A percentile compares a stretch with the other conserved stretches of the same genome.
Evolutionary conservation across 495 filamentous ascomycete species (phyloP).

Genomic region (Barbatosphaeria neglecta): DNA sequence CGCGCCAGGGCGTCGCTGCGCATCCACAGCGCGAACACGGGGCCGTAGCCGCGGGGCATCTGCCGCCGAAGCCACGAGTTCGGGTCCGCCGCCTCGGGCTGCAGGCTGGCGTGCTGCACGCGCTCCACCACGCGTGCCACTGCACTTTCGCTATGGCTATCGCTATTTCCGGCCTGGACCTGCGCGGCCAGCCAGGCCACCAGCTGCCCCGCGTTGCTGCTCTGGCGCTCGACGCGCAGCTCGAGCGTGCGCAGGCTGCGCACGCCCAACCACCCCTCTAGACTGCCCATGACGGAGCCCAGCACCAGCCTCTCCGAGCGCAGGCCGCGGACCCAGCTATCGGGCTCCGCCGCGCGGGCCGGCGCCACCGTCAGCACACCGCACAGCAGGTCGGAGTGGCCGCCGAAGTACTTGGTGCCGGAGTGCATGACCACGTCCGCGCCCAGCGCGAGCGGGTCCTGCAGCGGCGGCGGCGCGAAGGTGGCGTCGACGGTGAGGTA

Average conservation of each 20-base stretch:
- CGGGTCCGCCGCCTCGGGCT: conserved; percentile 45
- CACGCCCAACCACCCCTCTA: conserved; percentile 89
- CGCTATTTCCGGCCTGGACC: conserved; percentile 22
- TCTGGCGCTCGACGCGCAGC: conserved; percentile 66
- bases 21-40: conserved; percentile 72
- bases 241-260: conserved; percentile 78
- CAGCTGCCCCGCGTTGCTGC: conserved; percentile 50
- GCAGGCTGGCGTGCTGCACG: conserved; percentile 67
- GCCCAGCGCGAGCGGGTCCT: conserved; percentile 71
- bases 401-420: conserved; percentile 92
- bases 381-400: conserved; percentile 82
- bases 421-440: conserved; percentile 82
- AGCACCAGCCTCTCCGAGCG: conserved; percentile 54
- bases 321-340: conserved; percentile 47
- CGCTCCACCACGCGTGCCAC: conserved; percentile 43
- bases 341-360: conserved; percentile 6
- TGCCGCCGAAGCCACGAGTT: conserved; percentile 67
- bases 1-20: conserved; percentile 48
- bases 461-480: conserved; percentile 82
- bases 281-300: conserved; percentile 78
- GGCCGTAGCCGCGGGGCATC: conserved; percentile 86
- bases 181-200: conserved; percentile 57
- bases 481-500: conserved; percentile 79
- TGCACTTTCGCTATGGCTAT: no score
- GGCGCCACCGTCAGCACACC: conserved; percentile 61